Conservation (phyloP, 2,329 filamentous ascomycete species). For the Thyridium curvatum region DNA sequence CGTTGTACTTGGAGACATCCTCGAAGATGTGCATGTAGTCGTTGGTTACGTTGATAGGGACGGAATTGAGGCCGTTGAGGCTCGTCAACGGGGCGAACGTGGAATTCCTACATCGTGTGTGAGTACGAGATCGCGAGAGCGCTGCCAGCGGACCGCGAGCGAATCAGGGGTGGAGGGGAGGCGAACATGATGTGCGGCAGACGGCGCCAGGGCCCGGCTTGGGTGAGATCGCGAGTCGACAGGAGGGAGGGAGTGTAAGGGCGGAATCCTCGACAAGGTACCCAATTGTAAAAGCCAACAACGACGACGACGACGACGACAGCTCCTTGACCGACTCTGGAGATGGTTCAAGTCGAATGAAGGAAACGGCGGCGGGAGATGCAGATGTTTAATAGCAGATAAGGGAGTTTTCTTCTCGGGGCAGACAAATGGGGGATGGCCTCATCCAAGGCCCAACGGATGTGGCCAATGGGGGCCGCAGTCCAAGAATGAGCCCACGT, state of each 20-base stretch:
- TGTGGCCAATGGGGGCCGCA: background rate
- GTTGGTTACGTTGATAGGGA: slow-evolving; percentile 35
- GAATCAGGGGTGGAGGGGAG: too few relatives aligned
- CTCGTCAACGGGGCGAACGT: slow-evolving; percentile 29
- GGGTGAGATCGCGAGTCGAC: too few relatives aligned
- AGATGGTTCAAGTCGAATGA: slow-evolving; percentile 2
- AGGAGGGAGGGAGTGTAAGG: too few relatives aligned
- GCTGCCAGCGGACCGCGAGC: too few relatives aligned
- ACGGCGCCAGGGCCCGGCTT: too few relatives aligned
- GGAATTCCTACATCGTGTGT: slow-evolving; percentile 30
- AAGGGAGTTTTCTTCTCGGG: slow-evolving; percentile 1
- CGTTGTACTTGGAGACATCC: slow-evolving; percentile 66
- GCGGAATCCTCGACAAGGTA: too few relatives aligned
- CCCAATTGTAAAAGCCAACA: background rate
- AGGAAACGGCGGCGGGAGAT: background rate
- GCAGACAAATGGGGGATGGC: background rate
- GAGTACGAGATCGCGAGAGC: too few relatives aligned
- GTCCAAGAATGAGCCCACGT: slow-evolving; percentile 13
- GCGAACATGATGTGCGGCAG: too few relatives aligned
- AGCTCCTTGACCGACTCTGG: slow-evolving; percentile 8
- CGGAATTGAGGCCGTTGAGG: too few relatives aligned
- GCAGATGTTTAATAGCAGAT: too few relatives aligned
- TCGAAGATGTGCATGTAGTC: slow-evolving; percentile 54
- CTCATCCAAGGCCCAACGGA: background rate
- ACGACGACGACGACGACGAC: background rate